A percentile compares a stretch with the other conserved stretches of the same genome.
Evolutionary conservation across 345 rosid species (phyloP).

Genomic region (Citrus hindsii): DNA sequence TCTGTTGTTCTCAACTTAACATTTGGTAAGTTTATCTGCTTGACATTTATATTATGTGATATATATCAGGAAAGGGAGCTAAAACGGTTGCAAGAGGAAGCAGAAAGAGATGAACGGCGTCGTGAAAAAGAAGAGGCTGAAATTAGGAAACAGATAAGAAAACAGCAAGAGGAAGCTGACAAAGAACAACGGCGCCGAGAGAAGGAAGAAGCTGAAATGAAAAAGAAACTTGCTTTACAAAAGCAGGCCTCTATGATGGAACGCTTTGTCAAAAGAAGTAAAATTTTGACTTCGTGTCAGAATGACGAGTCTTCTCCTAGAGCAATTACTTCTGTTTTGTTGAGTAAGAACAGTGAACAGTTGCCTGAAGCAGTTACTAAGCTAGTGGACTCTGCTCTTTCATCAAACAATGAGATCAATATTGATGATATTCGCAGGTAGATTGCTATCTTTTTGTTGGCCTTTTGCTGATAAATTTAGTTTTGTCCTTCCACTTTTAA

Average conservation of each 20-base stretch:
- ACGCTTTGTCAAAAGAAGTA: conserved; percentile 64
- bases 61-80: conserved; percentile 65
- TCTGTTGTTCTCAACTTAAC: background rate
- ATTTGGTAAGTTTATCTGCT: background rate
- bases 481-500: conserved; percentile 14
- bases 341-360: conserved; percentile 28
- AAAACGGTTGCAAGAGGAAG: conserved; percentile 57
- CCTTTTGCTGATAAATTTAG: background rate
- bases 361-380: conserved; percentile 36
- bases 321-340: conserved; percentile 16
- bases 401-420: conserved; percentile 40
- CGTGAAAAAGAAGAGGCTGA: conserved; percentile 68
- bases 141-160: conserved; percentile 49
- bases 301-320: conserved; percentile 31
- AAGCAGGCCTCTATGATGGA: conserved; percentile 97
- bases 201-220: conserved; percentile 73
- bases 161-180: conserved; percentile 80
- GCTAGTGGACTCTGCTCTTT: conserved; percentile 57
- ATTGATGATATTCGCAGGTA: conserved; percentile 62
- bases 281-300: conserved; percentile 32
- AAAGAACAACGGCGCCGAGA: conserved; percentile 63
- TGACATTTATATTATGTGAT: background rate
- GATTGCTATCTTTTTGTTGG: conserved; percentile 10
- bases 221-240: conserved; percentile 51
- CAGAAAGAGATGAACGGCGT: conserved; percentile 47